A percentile compares a stretch with the other conserved stretches of the same genome.
These are phyloP conservation scores for Neurospora hispaniola DNA, from an alignment of 495 filamentous ascomycete genomes.

Conservation along the genomic window DNA sequence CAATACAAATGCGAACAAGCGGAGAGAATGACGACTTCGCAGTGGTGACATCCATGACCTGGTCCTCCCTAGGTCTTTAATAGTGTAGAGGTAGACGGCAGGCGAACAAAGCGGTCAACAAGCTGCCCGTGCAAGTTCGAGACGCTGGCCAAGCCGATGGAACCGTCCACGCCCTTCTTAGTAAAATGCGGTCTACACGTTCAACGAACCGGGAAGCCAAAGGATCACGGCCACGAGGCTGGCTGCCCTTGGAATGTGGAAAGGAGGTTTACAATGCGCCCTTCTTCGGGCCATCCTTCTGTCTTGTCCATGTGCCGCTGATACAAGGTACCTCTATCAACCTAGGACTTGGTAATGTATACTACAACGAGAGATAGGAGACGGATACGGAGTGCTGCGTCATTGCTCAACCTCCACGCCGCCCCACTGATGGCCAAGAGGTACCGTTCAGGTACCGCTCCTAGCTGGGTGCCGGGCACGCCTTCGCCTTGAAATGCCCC, in stretches of 20 bases:
- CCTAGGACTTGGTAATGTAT: too few relatives aligned
- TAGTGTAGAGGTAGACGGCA: neutral
- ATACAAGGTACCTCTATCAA: too few relatives aligned
- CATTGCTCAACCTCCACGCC: neutral
- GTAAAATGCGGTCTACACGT: neutral
- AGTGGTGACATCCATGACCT: neutral
- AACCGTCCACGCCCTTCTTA: neutral
- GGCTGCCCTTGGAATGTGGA: neutral
- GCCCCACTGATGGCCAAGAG: neutral
- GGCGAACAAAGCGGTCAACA: neutral
- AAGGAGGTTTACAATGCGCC: neutral
- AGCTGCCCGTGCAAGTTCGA: neutral
- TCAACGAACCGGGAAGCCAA: neutral
- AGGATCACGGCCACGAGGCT: neutral
- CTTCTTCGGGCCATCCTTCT: neutral
- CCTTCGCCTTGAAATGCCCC: neutral
- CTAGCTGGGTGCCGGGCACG: neutral
- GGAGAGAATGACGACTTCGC: neutral
- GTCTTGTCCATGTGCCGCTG: too few relatives aligned
- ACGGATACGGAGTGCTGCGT: neutral
- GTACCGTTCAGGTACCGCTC: neutral
- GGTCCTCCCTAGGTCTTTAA: neutral
- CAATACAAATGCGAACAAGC: neutral
- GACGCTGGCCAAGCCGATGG: neutral
- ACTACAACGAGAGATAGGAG: neutral